Evolutionary conservation across 805 yeast genomes (phyloP).

Genomic region (Myxozyma kluyveri): DNA sequence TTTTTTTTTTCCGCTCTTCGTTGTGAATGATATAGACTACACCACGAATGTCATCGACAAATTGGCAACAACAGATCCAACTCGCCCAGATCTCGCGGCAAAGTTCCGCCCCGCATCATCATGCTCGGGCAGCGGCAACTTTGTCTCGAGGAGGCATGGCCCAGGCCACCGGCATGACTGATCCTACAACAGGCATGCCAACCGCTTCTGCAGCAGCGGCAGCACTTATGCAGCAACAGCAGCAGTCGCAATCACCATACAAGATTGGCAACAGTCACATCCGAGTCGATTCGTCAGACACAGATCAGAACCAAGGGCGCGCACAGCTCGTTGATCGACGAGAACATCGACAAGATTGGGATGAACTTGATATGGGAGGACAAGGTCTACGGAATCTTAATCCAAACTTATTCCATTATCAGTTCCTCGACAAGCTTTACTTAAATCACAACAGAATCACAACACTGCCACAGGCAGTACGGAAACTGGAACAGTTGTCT

Average conservation of each 20-base stretch:
- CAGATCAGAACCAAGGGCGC: constrained; percentile 29
- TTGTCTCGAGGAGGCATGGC: constrained; percentile 49
- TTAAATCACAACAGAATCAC: constrained; percentile 80
- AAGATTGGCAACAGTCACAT: constrained; percentile 19
- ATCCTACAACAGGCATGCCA: neutral
- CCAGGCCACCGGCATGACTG: constrained; percentile 17
- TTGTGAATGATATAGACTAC: neutral
- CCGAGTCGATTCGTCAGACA: constrained; percentile 36
- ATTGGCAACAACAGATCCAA: constrained; percentile 78
- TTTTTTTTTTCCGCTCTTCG: neutral
- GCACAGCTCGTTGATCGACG: constrained; percentile 11
- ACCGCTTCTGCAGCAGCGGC: neutral
- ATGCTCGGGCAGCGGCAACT: constrained; percentile 79
- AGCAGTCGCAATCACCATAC: constrained; percentile 33
- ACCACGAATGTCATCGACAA: constrained; percentile 7
- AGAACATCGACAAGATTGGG: constrained; percentile 53
- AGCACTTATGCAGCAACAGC: constrained; percentile 31
- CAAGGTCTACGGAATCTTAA: constrained; percentile 72
- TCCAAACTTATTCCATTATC: constrained; percentile 73
- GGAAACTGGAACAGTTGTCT: constrained; percentile 66
- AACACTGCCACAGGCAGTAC: constrained; percentile 63
- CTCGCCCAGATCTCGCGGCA: constrained; percentile 68
- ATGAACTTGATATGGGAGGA: constrained; percentile 87
- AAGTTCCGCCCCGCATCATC: constrained; percentile 69
- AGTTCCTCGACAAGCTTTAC: constrained; percentile 80